phyloP scores from a whole-genome alignment of 2,329 filamentous ascomycete species.

The Coleophoma eucalyptorum region DNA sequence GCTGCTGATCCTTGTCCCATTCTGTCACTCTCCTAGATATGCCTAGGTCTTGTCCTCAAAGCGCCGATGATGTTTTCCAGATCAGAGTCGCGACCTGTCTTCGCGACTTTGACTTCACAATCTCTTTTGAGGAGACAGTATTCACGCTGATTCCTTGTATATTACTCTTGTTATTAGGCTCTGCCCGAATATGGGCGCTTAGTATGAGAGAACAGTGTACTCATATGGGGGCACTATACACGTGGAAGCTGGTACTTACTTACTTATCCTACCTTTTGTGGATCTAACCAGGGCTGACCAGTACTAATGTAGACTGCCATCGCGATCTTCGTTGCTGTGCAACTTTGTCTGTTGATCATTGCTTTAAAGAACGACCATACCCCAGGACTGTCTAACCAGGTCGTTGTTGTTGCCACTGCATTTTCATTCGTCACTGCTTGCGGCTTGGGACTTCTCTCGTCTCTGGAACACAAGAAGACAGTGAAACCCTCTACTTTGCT shows the following conservation, averaged over 20 bases:
- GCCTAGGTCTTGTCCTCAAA: no score
- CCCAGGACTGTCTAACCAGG: background rate
- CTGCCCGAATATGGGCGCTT: background rate
- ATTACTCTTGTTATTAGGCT: background rate
- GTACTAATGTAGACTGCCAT: background rate
- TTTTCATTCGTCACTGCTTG: background rate
- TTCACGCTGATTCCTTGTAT: background rate
- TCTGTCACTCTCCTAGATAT: no score
- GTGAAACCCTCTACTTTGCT: conserved; percentile 4
- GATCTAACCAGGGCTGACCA: background rate
- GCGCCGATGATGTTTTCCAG: no score
- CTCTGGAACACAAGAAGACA: conserved; percentile 4
- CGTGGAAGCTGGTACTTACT: background rate
- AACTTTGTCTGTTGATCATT: background rate
- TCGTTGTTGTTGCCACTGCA: background rate
- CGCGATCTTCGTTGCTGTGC: background rate
- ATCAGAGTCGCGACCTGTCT: no score
- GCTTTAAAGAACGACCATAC: background rate
- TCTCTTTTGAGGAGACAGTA: conserved; percentile 1
- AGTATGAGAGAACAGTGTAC: background rate
- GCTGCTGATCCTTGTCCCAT: no score
- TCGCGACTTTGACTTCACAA: conserved; percentile 5
- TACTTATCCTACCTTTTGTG: background rate
- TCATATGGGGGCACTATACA: no score
- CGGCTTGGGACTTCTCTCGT: conserved; percentile 1